Conservation (phyloP, 495 filamentous ascomycete genomes). For the Podospora appendiculata region DNA sequence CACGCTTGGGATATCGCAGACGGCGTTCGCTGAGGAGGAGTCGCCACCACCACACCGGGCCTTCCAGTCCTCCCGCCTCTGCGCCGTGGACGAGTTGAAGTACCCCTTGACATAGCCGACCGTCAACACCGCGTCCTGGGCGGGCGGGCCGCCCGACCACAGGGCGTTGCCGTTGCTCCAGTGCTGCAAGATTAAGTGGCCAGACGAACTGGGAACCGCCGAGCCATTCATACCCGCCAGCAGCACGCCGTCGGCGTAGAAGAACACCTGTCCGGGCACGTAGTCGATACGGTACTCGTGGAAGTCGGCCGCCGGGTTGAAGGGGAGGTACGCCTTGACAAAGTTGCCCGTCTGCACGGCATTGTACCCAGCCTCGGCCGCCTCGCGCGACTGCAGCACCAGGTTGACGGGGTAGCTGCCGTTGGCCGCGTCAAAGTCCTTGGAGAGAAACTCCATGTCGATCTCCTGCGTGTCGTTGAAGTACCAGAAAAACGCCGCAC, state of each 20-base stretch:
- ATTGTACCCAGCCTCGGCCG: slow-evolving; percentile 47
- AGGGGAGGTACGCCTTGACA: slow-evolving; percentile 46
- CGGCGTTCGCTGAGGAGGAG: slow-evolving; percentile 25
- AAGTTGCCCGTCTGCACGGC: slow-evolving; percentile 48
- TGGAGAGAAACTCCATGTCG: slow-evolving; percentile 67
- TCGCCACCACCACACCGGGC: slow-evolving; percentile 36
- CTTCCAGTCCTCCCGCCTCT: slow-evolving; percentile 36
- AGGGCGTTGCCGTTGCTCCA: slow-evolving; percentile 67
- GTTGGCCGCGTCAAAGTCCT: slow-evolving; percentile 42
- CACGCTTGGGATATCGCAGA: slow-evolving; percentile 54
- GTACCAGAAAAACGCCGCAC: slow-evolving; percentile 76
- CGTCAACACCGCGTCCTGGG: slow-evolving; percentile 47
- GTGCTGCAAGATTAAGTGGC: slow-evolving; percentile 61
- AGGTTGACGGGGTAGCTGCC: slow-evolving; percentile 56
- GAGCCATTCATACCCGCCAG: slow-evolving; percentile 47
- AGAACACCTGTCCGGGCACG: slow-evolving; percentile 47
- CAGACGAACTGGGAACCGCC: slow-evolving; percentile 47
- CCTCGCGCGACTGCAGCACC: slow-evolving; percentile 57
- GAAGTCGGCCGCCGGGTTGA: slow-evolving; percentile 50
- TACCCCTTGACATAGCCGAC: slow-evolving; percentile 66
- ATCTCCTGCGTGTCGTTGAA: slow-evolving; percentile 73
- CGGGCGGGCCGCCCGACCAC: slow-evolving; percentile 65
- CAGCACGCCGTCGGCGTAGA: slow-evolving; percentile 54
- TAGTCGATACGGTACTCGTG: slow-evolving; percentile 79
- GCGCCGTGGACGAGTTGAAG: slow-evolving; percentile 57